phyloP scores from a whole-genome alignment of 2,329 filamentous ascomycete species.

The Neofusicoccum parvum region DNA sequence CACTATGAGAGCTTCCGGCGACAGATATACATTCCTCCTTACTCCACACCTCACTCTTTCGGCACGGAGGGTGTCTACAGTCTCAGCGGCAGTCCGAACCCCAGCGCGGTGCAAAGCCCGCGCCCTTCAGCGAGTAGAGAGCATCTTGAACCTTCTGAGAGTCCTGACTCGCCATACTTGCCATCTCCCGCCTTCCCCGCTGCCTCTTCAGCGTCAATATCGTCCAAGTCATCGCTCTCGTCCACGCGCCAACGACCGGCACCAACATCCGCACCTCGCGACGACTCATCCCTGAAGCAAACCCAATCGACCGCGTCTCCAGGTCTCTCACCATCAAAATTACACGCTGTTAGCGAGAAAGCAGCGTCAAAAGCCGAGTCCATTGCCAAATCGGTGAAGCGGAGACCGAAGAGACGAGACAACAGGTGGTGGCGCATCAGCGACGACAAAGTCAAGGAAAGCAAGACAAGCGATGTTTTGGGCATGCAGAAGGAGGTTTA shows the following conservation, averaged over 20 bases:
- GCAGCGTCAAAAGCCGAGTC: conserved; percentile 35
- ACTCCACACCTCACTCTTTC: conserved; percentile 79
- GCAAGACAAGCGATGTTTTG: conserved; percentile 87
- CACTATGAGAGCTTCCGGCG: conserved; percentile 96
- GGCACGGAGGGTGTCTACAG: conserved; percentile 71
- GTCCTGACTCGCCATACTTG: background rate
- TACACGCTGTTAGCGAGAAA: conserved; percentile 17
- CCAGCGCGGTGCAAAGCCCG: conserved; percentile 44
- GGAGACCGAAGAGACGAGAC: conserved; percentile 60
- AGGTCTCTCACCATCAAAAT: background rate
- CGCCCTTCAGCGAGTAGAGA: conserved; percentile 26
- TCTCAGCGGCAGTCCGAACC: conserved; percentile 52
- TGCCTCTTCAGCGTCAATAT: conserved; percentile 3
- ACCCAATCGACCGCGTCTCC: background rate
- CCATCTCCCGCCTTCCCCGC: conserved; percentile 13
- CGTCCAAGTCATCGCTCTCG: conserved; percentile 15
- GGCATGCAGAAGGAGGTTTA: conserved; percentile 97
- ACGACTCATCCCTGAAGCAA: conserved; percentile 24
- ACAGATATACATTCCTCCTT: conserved; percentile 78
- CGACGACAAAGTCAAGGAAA: conserved; percentile 94
- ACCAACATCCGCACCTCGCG: conserved; percentile 5
- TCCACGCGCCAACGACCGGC: conserved; percentile 12
- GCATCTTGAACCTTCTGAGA: conserved; percentile 28
- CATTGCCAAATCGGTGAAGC: conserved; percentile 51
- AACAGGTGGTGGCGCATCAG: conserved; percentile 98